Evolutionary conservation across 2,329 filamentous ascomycete species (phyloP), one percentile per base, ranked within the genome.

Genomic region (Chaetomiaceae sp.): DNA sequence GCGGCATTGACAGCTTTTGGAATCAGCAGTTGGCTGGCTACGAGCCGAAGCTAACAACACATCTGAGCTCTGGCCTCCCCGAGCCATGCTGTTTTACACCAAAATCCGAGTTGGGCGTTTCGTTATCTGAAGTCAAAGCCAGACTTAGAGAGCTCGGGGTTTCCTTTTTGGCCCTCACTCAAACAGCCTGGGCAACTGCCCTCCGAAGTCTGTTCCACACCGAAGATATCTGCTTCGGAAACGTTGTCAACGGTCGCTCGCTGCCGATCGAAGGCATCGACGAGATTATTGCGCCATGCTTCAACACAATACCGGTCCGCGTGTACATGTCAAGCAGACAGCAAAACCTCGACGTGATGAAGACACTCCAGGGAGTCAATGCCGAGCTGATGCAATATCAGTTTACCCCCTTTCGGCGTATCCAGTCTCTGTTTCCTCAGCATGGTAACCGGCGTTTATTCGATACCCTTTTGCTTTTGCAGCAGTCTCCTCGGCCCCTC

Each of bases 261-360:
- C 65, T 89, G 9, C 71, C 81, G 0, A 67, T 91, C 2, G 77
- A 86, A 5, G 80, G 78, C 0, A 73, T 92, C 10, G 84, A 91
- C 33, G 74, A 77, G 4, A 78, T 96, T 5, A 80, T 95, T n/a
- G 90, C 89, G 0, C 91, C 91, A 0, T 95, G 90, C 66, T 96
- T 96, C 75, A 96, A 96, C 65, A 95, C 91, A 0, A 70, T 96
- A 11, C 90, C 91, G 0, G 65, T 90, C 1, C 80, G 89, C 23
- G 70, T 82, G 14, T 70, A 81, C 29, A 56, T 87, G 9, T 69
- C 75, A 1, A 64, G 65, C 2, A 66, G 66, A 2, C 71, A 67
- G 1, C 77, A 75, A 14, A 83, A 84, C 52, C 61, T 75, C 0
- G 77, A 84, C 5, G 65, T 90, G 10, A 70, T 86, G 23, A 79